These are phyloP conservation scores for Globisporangium takayamanum DNA, from an alignment of 352 stramenopile genomes.

Conservation along the genomic window DNA sequence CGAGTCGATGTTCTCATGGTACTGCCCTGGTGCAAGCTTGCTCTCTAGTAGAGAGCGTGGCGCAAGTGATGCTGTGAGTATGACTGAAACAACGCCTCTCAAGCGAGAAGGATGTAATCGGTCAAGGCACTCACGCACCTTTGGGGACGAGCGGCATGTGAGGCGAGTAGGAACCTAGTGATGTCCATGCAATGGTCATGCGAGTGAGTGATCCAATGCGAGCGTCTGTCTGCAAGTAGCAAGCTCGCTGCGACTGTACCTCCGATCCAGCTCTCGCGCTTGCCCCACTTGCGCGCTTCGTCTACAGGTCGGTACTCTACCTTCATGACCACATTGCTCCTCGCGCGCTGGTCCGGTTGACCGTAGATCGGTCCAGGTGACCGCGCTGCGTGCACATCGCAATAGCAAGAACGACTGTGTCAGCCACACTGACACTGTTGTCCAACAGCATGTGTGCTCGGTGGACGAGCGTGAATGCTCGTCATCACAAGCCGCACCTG, in stretches of 20 bases:
- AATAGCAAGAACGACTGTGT: neutral
- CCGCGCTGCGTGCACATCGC: conserved; percentile 20
- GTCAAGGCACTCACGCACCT: conserved; percentile 17
- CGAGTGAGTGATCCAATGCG: neutral
- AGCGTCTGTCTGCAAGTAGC: too few relatives aligned
- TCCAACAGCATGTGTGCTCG: neutral
- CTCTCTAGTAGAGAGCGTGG: conserved; percentile 26
- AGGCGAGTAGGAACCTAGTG: conserved; percentile 27
- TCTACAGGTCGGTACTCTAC: conserved; percentile 58
- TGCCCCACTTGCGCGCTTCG: conserved; percentile 58
- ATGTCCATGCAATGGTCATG: too few relatives aligned
- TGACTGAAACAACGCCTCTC: neutral
- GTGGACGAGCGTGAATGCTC: too few relatives aligned
- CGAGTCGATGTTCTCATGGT: conserved; percentile 59
- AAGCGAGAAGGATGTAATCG: neutral
- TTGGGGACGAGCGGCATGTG: conserved; percentile 55
- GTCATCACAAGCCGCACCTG: conserved; percentile 22
- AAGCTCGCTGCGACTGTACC: conserved; percentile 16
- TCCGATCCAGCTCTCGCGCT: conserved; percentile 81
- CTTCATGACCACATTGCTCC: conserved; percentile 69
- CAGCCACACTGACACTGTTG: neutral
- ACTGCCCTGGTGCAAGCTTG: conserved; percentile 55
- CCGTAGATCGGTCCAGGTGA: conserved; percentile 75
- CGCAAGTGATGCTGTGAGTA: neutral
- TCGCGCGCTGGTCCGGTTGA: conserved; percentile 45